These are phyloP conservation scores for Aspergillus neotritici DNA, from an alignment of 2,329 filamentous ascomycete species.

Conservation along the genomic window DNA sequence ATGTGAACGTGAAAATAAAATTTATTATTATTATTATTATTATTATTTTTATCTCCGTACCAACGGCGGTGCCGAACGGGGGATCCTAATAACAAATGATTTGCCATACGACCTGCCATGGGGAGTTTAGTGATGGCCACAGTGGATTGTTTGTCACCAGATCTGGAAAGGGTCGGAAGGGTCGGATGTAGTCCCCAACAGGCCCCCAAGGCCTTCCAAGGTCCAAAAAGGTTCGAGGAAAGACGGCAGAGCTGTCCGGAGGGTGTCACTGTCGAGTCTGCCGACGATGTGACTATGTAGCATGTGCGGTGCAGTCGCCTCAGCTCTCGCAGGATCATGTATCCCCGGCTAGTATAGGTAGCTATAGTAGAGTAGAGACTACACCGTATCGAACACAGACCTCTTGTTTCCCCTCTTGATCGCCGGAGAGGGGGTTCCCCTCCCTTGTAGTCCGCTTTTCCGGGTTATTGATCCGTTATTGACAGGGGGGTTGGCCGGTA, in stretches of 20 bases:
- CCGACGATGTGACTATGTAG: no score
- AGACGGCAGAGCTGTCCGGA: constrained; percentile 12
- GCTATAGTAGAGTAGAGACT: constrained; percentile 4
- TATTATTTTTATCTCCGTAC: neutral
- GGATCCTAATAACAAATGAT: constrained; percentile 16
- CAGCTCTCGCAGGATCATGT: constrained; percentile 5
- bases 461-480: neutral
- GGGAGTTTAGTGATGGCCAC: constrained; percentile 14
- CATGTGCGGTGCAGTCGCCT: neutral
- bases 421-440: neutral
- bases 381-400: constrained; percentile 7
- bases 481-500: neutral
- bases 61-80: constrained; percentile 2
- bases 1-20: neutral
- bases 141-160: constrained; percentile 18
- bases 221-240: constrained; percentile 8
- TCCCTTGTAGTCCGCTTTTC: neutral
- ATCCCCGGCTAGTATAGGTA: constrained; percentile 6
- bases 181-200: constrained; percentile 13
- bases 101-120: constrained; percentile 20
- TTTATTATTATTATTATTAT: constrained; percentile 3
- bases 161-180: constrained; percentile 19
- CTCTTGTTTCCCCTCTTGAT: constrained; percentile 13
- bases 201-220: neutral
- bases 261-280: neutral